A percentile compares a stretch with the other conserved stretches of the same genome.
Conservation (phyloP, 768 basidiomycete species). For the Boletus coccyginus region DNA sequence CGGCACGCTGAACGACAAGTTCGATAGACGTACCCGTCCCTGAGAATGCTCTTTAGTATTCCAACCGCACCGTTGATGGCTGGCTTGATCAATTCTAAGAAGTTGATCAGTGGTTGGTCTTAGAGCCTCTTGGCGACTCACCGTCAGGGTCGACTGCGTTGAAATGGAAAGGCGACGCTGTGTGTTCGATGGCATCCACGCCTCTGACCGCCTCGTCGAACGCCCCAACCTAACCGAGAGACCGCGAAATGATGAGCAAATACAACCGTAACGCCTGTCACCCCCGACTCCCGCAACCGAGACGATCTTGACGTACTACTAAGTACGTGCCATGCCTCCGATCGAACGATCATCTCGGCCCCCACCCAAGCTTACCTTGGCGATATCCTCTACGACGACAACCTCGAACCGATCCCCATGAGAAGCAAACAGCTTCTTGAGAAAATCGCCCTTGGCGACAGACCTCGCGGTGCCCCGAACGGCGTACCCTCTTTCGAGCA, state of each 20-base stretch:
- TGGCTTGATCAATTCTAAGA: constrained; percentile 59
- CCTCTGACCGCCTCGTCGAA: constrained; percentile 80
- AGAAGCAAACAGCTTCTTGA: constrained; percentile 50
- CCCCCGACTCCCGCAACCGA: not conserved
- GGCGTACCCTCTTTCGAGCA: constrained; percentile 60
- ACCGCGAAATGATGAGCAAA: not conserved
- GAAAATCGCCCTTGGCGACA: constrained; percentile 52
- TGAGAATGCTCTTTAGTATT: constrained; percentile 57
- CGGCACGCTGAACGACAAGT: not conserved
- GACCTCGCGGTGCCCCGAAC: constrained; percentile 70
- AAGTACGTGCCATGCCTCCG: too few species aligned
- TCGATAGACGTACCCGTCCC: constrained; percentile 41
- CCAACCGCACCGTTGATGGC: constrained; percentile 70
- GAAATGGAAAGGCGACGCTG: constrained; percentile 59
- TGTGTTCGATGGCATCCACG: constrained; percentile 70
- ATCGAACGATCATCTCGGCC: not conserved
- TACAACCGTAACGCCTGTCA: not conserved
- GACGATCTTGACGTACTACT: too few species aligned
- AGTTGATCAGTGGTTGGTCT: not conserved
- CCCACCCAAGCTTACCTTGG: constrained; percentile 35
- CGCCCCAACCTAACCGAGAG: constrained; percentile 47
- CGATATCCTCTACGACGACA: constrained; percentile 69
- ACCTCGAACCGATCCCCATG: constrained; percentile 61
- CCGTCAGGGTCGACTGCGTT: constrained; percentile 45
- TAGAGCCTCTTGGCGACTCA: not conserved